Conservation (phyloP, 2,329 filamentous ascomycete genomes). For the Pseudocercospora macadamiae region DNA sequence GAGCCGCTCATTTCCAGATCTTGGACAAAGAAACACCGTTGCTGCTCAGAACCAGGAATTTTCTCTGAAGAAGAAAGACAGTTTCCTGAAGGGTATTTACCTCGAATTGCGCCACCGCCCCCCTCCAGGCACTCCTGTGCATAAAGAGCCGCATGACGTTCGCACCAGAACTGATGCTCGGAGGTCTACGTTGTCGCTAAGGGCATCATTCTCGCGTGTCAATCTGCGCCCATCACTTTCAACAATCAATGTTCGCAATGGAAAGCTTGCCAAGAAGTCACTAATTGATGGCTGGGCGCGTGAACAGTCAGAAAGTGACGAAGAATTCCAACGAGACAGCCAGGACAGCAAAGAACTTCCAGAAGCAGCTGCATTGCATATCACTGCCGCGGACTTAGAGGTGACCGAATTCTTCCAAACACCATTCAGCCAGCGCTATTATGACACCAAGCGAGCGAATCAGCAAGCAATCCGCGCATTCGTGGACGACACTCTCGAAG, state of each 20-base stretch:
- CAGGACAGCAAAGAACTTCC: neutral
- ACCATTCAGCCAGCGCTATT: conserved; percentile 36
- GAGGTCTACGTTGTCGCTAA: neutral
- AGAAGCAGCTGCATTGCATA: neutral
- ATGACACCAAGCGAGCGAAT: conserved; percentile 32
- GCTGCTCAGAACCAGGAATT: too few species aligned
- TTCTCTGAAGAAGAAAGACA: conserved; percentile 17
- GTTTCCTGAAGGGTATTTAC: conserved; percentile 13
- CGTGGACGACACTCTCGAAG: conserved; percentile 30
- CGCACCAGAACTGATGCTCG: neutral
- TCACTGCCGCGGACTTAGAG: conserved; percentile 21
- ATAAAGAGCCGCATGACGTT: neutral
- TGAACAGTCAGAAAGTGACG: neutral
- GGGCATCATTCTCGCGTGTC: conserved; percentile 13
- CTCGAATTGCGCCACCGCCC: conserved; percentile 16
- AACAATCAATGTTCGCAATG: conserved; percentile 16
- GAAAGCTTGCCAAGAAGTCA: conserved; percentile 8
- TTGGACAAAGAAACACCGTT: neutral
- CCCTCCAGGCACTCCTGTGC: conserved; percentile 1
- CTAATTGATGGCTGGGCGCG: neutral
- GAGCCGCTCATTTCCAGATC: neutral
- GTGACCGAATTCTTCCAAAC: conserved; percentile 38
- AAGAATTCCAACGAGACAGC: neutral
- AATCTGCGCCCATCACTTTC: conserved; percentile 10
- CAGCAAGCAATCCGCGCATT: conserved; percentile 30